These are phyloP conservation scores for Heritiera littoralis DNA, from an alignment of 345 rosid species.

Conservation along the genomic window DNA sequence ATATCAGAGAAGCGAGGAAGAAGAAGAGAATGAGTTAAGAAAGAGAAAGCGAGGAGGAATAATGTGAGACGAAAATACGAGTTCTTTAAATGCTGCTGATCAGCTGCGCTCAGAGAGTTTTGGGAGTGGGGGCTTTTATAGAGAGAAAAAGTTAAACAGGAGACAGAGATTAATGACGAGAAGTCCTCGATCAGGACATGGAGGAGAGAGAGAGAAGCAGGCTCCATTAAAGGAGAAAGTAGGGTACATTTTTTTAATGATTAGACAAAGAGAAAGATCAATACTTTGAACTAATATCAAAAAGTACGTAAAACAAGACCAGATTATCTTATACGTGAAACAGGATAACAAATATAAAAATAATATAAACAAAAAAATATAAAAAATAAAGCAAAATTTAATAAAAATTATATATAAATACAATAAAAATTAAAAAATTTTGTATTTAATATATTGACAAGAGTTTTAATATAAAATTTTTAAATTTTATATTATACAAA, in stretches of 20 bases:
- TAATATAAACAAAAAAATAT: no score
- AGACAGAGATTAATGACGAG: no score
- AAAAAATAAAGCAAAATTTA: no score
- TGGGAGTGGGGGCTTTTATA: conserved; percentile 16
- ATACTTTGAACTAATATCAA: no score
- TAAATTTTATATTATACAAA: no score
- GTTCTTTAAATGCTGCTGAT: not conserved
- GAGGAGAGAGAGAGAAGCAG: not conserved
- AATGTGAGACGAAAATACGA: not conserved
- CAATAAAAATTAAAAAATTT: no score
- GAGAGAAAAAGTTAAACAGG: not conserved
- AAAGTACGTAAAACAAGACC: no score
- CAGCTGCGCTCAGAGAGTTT: not conserved
- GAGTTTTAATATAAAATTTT: no score
- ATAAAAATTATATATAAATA: no score
- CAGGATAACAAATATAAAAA: no score
- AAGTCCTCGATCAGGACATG: not conserved
- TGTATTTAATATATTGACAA: no score
- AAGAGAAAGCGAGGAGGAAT: not conserved
- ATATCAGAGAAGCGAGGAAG: not conserved
- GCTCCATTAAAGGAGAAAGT: conserved; percentile 10
- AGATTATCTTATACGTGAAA: no score
- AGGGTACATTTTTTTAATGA: not conserved
- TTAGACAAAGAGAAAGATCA: not conserved
- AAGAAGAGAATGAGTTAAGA: not conserved